Percentiles rank a stretch among this genome's conserved stretches.
Conservation (phyloP, 1,139 yeast genomes). For the Candida freyschussii region DNA sequence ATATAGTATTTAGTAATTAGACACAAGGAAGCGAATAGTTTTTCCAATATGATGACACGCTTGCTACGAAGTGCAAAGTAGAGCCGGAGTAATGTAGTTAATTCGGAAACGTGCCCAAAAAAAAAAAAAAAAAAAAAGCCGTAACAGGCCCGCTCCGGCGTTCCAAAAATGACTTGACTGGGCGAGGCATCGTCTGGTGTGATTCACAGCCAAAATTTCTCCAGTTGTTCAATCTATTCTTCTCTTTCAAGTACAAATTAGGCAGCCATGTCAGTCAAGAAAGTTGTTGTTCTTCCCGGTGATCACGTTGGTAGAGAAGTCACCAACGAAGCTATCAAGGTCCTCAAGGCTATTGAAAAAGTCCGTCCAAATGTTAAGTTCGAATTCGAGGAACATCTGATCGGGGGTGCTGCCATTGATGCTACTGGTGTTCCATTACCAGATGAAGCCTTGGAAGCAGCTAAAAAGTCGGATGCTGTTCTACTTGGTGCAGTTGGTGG, state of each 20-base stretch:
- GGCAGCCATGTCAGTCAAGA: conserved; percentile 39
- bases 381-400: conserved; percentile 74
- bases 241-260: background rate
- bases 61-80: too few relatives aligned
- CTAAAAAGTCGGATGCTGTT: conserved; percentile 88
- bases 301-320: conserved; percentile 96
- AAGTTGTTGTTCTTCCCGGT: conserved; percentile 85
- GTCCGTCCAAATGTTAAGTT: conserved; percentile 62
- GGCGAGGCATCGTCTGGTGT: too few relatives aligned
- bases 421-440: conserved; percentile 93
- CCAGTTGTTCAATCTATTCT: background rate
- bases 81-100: too few relatives aligned
- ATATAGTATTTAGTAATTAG: too few relatives aligned
- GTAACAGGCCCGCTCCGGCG: conserved; percentile 1
- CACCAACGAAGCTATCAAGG: conserved; percentile 86
- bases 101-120: too few relatives aligned
- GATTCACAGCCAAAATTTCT: too few relatives aligned
- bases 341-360: conserved; percentile 69
- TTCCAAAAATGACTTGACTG: background rate
- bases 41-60: too few relatives aligned
- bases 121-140: too few relatives aligned
- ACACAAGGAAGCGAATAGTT: too few relatives aligned
- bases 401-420: conserved; percentile 98
- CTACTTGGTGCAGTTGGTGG: conserved; percentile 98
- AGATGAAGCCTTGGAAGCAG: conserved; percentile 79